Base-by-base conservation (phyloP, 495 filamentous ascomycete species). In the Lasiosphaeria ovina region DNA sequence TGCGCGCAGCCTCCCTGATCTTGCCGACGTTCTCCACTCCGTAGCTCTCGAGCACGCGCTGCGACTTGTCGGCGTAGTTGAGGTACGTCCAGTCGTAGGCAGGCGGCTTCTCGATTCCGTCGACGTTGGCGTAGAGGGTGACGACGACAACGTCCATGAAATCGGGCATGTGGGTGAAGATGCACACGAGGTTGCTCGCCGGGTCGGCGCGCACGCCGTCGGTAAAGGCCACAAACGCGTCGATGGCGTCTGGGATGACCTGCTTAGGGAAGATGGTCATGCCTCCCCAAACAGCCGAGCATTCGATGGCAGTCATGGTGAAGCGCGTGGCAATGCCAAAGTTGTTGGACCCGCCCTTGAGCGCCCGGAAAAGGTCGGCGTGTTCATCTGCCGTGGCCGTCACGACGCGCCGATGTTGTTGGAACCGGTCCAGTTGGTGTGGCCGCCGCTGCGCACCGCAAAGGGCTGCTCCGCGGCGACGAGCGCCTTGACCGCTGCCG, bases 251-350 rank as follows among this genome's bases (percentile, higher is more conserved):
- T 7, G 51, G 60, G 31, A 59, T 58, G 8, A 48, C 36, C 3
- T 53, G 7, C 35, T 54, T 59, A 3, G 50, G 58, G 35, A 47
- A 11, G 12, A 60, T 38, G 6, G 51, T 40, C 59, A 60, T 55
- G 38, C 60, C 62, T 7, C 59, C 65, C 65, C 65, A 67, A 1
- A 67, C 55, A 1, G 35, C 17, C 7, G 31, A 49, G 55, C 33
- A 60, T 3, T 40, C 51, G 35, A 60, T 58, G 4, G 60, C 53
- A 4, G 24, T 42, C 9, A 72, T 64, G 31, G 45, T 51, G 63
- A 85, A 81, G 11, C 74, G 64, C 4, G 85, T 86, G 14, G 85
- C 81, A 58, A 89, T 77, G 11, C 84, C 85, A 57, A 87, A 83
- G 69, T 87, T 88, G 50, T 12, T 24, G 61, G 78, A 82, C 7